Evolutionary conservation across 73 alveolate species (phyloP).

Genomic region (Halteria grandinella): DNA sequence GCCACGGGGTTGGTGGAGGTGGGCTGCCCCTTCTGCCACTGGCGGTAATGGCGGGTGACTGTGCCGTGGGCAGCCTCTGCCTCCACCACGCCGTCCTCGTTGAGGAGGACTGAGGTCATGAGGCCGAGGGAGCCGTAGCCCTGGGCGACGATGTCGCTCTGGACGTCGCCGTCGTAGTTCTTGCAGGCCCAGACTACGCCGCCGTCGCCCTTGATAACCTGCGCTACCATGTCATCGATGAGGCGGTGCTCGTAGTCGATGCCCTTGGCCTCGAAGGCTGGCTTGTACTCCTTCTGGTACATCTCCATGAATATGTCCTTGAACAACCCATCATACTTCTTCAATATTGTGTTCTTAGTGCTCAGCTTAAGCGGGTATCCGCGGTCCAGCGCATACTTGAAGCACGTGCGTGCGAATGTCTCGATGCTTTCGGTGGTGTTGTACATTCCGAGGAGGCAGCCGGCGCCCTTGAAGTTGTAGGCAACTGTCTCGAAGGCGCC

Average conservation of each 20-base stretch:
- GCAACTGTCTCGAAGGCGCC: conserved; percentile 42
- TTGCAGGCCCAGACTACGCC: conserved; percentile 88
- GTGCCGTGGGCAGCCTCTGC: conserved; percentile 93
- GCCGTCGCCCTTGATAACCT: conserved; percentile 80
- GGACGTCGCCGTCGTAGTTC: conserved; percentile 86
- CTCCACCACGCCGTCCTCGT: conserved; percentile 74
- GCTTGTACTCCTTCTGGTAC: conserved; percentile 67
- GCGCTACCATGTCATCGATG: conserved; percentile 91
- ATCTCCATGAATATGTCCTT: conserved; percentile 83
- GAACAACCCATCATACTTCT: conserved; percentile 86
- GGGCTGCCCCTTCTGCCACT: conserved; percentile 77
- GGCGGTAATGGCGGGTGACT: conserved; percentile 83
- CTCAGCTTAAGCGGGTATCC: conserved; percentile 79
- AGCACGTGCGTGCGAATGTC: conserved; percentile 79
- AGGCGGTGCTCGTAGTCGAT: conserved; percentile 78
- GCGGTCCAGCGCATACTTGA: conserved; percentile 79
- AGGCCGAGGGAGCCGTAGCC: conserved; percentile 89
- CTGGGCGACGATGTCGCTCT: conserved; percentile 80
- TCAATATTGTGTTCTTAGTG: conserved; percentile 89
- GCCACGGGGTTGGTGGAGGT: conserved; percentile 85
- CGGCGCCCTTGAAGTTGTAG: conserved; percentile 81
- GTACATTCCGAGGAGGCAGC: conserved; percentile 86
- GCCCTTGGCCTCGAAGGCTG: conserved; percentile 62
- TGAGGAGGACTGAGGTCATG: conserved; percentile 81
- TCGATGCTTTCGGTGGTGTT: conserved; percentile 79